Evolutionary conservation across 495 filamentous ascomycete genomes (phyloP).

Genomic region (Penicillium paradoxum): DNA sequence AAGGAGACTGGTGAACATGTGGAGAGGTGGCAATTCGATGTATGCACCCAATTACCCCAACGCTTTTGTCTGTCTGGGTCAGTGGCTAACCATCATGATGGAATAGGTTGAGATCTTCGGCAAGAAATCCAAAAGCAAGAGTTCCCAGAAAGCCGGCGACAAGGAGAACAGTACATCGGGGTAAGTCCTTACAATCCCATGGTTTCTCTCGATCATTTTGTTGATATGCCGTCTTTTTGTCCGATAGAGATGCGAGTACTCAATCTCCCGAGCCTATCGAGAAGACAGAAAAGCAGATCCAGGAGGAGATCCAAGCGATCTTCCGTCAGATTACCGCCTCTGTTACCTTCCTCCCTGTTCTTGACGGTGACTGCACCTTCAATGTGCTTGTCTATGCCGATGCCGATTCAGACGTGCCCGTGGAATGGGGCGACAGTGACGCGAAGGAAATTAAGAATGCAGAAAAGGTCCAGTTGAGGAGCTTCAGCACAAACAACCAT

Average conservation of each 20-base stretch:
- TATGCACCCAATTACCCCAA: slow-evolving; percentile 32
- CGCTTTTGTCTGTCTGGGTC: background rate
- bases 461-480: slow-evolving; percentile 91
- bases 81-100: slow-evolving; percentile 4
- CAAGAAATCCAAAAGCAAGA: slow-evolving; percentile 49
- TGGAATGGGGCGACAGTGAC: slow-evolving; percentile 98
- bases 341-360: slow-evolving; percentile 91
- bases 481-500: slow-evolving; percentile 92
- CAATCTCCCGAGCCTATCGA: slow-evolving; percentile 44
- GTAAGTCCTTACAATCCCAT: slow-evolving; percentile 30
- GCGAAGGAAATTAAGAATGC: slow-evolving; percentile 95
- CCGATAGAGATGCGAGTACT: slow-evolving; percentile 27
- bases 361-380: slow-evolving; percentile 92
- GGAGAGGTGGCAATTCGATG: slow-evolving; percentile 98
- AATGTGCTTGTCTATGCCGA: slow-evolving; percentile 98
- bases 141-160: slow-evolving; percentile 47
- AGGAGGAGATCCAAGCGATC: slow-evolving; percentile 88
- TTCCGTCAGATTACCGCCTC: slow-evolving; percentile 98
- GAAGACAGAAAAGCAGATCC: slow-evolving; percentile 90
- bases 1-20: slow-evolving; percentile 96
- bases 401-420: slow-evolving; percentile 90
- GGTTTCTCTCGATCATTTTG: background rate
- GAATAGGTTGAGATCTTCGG: slow-evolving; percentile 64
- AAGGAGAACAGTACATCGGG: slow-evolving; percentile 59
- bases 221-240: slow-evolving; percentile 3